Conservation (phyloP, 768 basidiomycete species). For the Lactarius pseudohatsudake region DNA sequence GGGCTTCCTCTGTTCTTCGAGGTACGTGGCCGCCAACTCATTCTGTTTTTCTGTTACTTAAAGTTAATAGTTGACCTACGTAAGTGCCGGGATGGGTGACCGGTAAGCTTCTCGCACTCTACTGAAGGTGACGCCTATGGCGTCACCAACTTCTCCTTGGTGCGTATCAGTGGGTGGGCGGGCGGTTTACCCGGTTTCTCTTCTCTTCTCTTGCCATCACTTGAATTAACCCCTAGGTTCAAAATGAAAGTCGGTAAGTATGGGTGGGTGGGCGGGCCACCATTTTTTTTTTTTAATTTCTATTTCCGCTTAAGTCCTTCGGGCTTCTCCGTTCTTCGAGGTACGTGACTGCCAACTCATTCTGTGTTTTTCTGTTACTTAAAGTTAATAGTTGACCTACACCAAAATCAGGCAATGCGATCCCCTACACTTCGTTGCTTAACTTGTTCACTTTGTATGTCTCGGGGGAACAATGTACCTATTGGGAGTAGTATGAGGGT, state of each 20-base stretch:
- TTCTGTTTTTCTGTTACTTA: neutral
- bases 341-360: neutral
- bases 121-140: neutral
- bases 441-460: neutral
- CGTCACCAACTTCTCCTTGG: constrained; percentile 7
- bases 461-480: neutral
- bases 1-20: neutral
- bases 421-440: neutral
- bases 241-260: neutral
- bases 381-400: neutral
- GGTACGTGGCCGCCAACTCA: neutral
- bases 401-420: neutral
- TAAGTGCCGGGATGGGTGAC: constrained; percentile 2
- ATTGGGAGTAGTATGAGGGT: neutral
- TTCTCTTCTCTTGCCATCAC: neutral
- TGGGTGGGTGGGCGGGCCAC: constrained; percentile 11
- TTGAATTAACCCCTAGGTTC: neutral
- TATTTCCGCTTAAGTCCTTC: neutral
- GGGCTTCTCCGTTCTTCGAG: neutral
- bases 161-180: constrained; percentile 24
- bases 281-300: neutral
- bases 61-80: neutral
- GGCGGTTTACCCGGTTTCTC: constrained; percentile 12
- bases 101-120: neutral
- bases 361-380: neutral